Base-by-base conservation (phyloP, 345 rosid genomes). In the Acer negundo region DNA sequence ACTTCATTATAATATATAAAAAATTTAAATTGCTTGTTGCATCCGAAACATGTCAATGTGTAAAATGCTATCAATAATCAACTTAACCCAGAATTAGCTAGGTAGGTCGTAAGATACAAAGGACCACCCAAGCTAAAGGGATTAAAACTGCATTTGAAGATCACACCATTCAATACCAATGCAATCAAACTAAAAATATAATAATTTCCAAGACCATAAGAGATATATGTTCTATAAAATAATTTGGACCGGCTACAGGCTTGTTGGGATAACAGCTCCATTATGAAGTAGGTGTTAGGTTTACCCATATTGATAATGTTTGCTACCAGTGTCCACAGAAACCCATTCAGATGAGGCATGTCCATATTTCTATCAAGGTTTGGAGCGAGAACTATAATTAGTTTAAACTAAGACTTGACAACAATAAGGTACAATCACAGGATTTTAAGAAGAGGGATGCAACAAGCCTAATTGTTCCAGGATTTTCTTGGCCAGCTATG, bases 51-150 rank as follows among this genome's bases (percentile, higher is more conserved):
- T 20, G 66, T 20, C 20, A 40, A n/a, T 22, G 3, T 38, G 66
- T 20, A 42, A 38, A 71, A 19, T 5, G 1, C 46, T 22, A 40
- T 10, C 23, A 31, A 31, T 31, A 31, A 31, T 31, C 38, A 38
- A 58, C 8, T 8, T 13, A 38, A 38, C 51, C 12, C 9, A 58
- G 53, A 15, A 20, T 31, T 58, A 72, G 35, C 53, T 58, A 58
- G 12, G 51, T 20, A 56, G 24, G 31, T 40, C n/a, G 38, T 15
- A 73, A 51, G 75, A 59, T 72, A 22, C 76, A 73, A 24, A 40
- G 28, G 55, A 61, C 17, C 24, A 59, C 24, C 35, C 63, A 35
- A 61, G 67, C 40, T 22, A 73, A 2, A 44, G 40, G 40, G 38
- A 62, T 24, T 1, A 72, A 38, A 72, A 38, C 1, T 59, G 67